phyloP scores from a whole-genome alignment of 2,329 filamentous ascomycete genomes.

The Hansfordia pulvinata region DNA sequence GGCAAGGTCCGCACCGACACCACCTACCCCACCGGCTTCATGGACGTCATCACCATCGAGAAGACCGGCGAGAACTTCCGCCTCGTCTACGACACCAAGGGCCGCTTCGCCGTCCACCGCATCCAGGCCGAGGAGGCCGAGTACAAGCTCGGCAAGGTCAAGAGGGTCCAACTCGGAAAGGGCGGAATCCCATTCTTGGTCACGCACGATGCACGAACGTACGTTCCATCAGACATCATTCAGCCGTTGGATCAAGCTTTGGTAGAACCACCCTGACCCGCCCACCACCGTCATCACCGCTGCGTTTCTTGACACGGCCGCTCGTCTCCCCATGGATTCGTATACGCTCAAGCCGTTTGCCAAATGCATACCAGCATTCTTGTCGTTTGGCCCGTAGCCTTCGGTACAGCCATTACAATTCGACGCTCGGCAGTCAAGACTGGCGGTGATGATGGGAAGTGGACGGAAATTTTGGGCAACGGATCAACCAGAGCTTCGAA shows the following conservation, averaged over 20 bases:
- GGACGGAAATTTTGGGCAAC: no score
- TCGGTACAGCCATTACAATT: no score
- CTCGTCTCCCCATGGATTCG: no score
- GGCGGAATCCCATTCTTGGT: slow-evolving; percentile 99
- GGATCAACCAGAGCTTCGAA: slow-evolving; percentile 22
- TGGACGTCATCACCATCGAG: slow-evolving; percentile 98
- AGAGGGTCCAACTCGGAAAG: slow-evolving; percentile 97
- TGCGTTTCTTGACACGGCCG: no score
- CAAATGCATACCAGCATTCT: no score
- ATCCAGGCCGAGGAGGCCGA: slow-evolving; percentile 97
- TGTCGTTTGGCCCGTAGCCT: no score
- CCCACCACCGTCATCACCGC: no score
- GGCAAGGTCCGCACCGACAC: slow-evolving; percentile 98
- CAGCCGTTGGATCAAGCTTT: slow-evolving; percentile 99
- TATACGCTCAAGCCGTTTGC: no score
- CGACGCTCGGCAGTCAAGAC: no score
- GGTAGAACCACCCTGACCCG: slow-evolving; percentile 46
- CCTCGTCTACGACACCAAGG: slow-evolving; percentile 99
- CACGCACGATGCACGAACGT: slow-evolving; percentile 99
- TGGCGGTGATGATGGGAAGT: no score
- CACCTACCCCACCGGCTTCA: slow-evolving; percentile 96
- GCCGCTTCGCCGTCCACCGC: slow-evolving; percentile 99
- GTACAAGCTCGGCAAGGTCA: slow-evolving; percentile 99
- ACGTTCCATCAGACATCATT: slow-evolving; percentile 96
- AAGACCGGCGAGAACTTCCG: slow-evolving; percentile 99